Percentiles rank a stretch among this genome's conserved stretches.
Evolutionary conservation across 2,329 filamentous ascomycete species (phyloP).

Genomic region (Cadophora luteo-olivacea): DNA sequence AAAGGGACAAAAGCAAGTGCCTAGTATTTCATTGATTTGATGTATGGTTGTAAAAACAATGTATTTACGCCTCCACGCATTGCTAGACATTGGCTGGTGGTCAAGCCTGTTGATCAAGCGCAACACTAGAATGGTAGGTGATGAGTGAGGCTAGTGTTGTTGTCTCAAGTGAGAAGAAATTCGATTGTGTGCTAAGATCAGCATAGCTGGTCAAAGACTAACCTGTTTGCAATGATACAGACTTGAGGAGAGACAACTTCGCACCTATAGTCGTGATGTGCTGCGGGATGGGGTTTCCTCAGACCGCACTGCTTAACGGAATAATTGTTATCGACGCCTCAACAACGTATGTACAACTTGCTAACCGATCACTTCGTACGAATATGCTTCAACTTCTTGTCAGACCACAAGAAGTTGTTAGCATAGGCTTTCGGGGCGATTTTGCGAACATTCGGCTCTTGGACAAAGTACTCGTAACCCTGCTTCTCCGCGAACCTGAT

Average conservation of each 20-base stretch:
- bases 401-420: constrained; percentile 90
- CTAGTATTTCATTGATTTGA: no score
- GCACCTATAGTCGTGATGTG: neutral
- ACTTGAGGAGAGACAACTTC: neutral
- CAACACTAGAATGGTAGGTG: no score
- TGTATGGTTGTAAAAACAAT: no score
- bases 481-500: constrained; percentile 97
- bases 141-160: no score
- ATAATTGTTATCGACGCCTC: constrained; percentile 13
- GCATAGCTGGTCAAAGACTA: neutral
- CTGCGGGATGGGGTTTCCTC: neutral
- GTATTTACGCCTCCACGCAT: no score
- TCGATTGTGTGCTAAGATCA: no score
- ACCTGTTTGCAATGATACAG: neutral
- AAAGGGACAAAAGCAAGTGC: no score
- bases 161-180: no score
- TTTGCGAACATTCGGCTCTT: constrained; percentile 90
- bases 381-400: constrained; percentile 87
- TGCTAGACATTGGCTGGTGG: no score
- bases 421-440: constrained; percentile 93
- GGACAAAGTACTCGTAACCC: constrained; percentile 98
- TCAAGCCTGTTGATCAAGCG: no score
- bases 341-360: constrained; percentile 36
- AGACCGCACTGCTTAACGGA: neutral
- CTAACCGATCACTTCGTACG: constrained; percentile 71